Evolutionary conservation across 345 rosid genomes (phyloP).

Genomic region (Murraya koenigii): DNA sequence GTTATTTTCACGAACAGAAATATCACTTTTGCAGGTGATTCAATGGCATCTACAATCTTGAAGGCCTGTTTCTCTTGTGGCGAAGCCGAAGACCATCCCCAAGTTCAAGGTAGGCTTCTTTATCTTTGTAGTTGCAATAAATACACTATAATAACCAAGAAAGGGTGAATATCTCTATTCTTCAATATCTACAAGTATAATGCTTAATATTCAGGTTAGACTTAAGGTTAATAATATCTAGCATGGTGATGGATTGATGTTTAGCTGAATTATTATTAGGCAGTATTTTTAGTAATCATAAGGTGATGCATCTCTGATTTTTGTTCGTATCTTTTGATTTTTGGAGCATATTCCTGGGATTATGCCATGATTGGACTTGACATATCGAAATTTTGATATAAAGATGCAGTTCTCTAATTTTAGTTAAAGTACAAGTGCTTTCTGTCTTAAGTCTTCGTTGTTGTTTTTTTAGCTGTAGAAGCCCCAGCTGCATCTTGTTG

Average conservation of each 20-base stretch:
- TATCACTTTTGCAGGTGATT: conserved; percentile 43
- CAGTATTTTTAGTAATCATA: neutral
- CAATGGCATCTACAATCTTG: conserved; percentile 45
- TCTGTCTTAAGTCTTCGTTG: neutral
- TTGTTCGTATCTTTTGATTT: neutral
- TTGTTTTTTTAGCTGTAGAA: neutral
- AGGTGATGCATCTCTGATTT: neutral
- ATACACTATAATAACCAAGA: neutral
- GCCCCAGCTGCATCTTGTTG: neutral
- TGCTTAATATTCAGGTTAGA: neutral
- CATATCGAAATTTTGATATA: neutral
- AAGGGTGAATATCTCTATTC: neutral
- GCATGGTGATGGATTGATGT: neutral
- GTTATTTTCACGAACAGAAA: conserved; percentile 3
- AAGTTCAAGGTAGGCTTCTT: conserved; percentile 53
- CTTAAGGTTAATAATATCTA: neutral
- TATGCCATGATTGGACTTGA: neutral
- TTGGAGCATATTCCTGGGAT: neutral
- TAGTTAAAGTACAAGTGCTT: neutral
- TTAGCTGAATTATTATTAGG: neutral
- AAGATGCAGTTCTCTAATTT: neutral
- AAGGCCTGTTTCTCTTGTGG: conserved; percentile 91
- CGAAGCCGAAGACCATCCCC: conserved; percentile 69
- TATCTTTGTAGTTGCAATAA: neutral
- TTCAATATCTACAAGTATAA: neutral